These are phyloP conservation scores for Aurantiochytrium sp. DNA, from an alignment of 108 stramenopile genomes.

Conservation along the genomic window DNA sequence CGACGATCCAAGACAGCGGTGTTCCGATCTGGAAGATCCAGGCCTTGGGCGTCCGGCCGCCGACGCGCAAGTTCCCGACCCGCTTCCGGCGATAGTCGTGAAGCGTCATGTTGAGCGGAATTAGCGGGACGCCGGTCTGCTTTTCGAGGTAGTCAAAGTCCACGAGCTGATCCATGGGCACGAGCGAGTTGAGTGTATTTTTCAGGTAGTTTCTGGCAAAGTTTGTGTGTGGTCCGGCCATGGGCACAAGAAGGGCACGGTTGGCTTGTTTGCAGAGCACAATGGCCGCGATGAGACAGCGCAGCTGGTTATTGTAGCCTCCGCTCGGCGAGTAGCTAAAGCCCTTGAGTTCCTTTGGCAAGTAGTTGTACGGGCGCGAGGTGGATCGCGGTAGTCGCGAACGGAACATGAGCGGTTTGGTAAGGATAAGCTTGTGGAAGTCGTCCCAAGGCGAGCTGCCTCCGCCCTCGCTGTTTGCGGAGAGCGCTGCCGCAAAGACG, in stretches of 20 bases:
- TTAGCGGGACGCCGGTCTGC: neutral
- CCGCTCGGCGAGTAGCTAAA: neutral
- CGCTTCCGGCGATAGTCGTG: neutral
- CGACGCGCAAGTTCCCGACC: neutral
- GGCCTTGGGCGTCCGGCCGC: neutral
- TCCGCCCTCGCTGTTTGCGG: neutral
- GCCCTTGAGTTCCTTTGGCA: neutral
- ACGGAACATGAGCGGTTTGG: neutral
- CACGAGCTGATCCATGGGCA: neutral
- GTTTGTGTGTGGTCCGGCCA: neutral
- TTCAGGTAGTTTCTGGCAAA: neutral
- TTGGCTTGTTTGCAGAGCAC: neutral
- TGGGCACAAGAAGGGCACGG: conserved; percentile 1
- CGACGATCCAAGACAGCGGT: neutral
- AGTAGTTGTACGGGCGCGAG: neutral
- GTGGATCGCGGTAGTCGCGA: neutral
- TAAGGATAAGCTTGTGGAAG: neutral
- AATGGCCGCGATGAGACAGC: neutral
- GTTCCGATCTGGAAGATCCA: neutral
- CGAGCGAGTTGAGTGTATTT: neutral
- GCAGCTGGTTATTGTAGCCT: conserved; percentile 14
- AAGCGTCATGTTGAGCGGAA: conserved; percentile 15
- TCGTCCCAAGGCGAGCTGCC: neutral
- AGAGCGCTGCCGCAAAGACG: neutral
- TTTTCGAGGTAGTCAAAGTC: neutral